Evolutionary conservation across 2,329 filamentous ascomycete genomes (phyloP).

Genomic region (Sporothrix mexicana): DNA sequence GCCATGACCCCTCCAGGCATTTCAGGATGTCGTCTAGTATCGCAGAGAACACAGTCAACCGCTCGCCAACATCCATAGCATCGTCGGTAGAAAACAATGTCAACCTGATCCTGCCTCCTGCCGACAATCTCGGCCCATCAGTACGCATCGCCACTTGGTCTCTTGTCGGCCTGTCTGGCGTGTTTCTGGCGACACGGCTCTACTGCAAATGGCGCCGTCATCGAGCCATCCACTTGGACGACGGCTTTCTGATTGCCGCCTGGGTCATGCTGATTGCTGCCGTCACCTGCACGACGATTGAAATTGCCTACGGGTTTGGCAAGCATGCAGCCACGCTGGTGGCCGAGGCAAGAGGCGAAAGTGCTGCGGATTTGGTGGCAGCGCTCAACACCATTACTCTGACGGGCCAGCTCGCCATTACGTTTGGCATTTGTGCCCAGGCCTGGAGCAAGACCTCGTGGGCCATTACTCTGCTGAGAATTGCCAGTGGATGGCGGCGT

Average conservation of each 20-base stretch:
- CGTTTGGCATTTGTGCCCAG: slow-evolving; percentile 44
- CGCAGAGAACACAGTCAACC: not conserved
- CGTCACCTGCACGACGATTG: not conserved
- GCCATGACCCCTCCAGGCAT: not conserved
- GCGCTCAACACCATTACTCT: slow-evolving; percentile 33
- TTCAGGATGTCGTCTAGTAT: slow-evolving; percentile 2
- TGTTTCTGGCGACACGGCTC: slow-evolving; percentile 38
- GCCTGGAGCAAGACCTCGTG: slow-evolving; percentile 49
- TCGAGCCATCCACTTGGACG: slow-evolving; percentile 41
- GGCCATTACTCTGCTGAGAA: slow-evolving; percentile 46
- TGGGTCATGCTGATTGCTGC: slow-evolving; percentile 36
- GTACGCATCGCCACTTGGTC: not conserved
- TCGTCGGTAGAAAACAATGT: not conserved
- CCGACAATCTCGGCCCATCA: not conserved
- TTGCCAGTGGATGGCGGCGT: slow-evolving; percentile 41
- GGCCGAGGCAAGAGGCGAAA: not conserved
- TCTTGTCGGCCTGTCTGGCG: not conserved
- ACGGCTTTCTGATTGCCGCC: slow-evolving; percentile 39
- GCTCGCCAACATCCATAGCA: not conserved
- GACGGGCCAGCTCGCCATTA: slow-evolving; percentile 35
- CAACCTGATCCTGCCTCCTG: not conserved
- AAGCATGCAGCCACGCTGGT: not conserved
- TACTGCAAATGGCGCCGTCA: slow-evolving; percentile 42
- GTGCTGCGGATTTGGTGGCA: not conserved
- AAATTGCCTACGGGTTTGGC: not conserved